These are phyloP conservation scores for Mycosphaerella sp. DNA, from an alignment of 2,329 filamentous ascomycete genomes.

Conservation along the genomic window DNA sequence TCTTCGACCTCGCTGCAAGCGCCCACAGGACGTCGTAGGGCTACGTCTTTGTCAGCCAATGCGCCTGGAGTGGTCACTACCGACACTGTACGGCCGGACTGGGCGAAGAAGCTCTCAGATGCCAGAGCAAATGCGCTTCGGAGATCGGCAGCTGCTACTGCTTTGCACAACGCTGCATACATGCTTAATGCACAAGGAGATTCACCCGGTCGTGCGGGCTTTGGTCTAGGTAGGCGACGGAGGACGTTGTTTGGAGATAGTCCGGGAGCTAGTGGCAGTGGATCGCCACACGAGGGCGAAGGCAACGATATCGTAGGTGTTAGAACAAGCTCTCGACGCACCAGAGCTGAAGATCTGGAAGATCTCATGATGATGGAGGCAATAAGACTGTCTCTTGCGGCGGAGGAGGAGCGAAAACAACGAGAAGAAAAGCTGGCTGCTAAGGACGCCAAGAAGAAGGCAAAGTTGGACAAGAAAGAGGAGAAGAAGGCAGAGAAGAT, in stretches of 20 bases:
- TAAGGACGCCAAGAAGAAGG: conserved; percentile 78
- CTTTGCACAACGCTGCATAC: conserved; percentile 90
- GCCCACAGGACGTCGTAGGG: conserved; percentile 48
- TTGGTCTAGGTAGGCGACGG: conserved; percentile 44
- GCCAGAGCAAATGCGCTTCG: conserved; percentile 80
- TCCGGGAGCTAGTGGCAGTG: conserved; percentile 40
- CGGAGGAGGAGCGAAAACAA: conserved; percentile 85
- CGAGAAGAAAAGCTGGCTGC: conserved; percentile 74
- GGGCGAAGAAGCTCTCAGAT: conserved; percentile 80
- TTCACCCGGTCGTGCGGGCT: conserved; percentile 29
- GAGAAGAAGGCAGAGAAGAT: conserved; percentile 63
- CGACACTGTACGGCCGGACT: conserved; percentile 86
- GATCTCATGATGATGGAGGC: conserved; percentile 99
- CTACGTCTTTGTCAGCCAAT: conserved; percentile 70
- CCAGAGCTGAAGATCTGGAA: conserved; percentile 78
- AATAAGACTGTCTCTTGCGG: conserved; percentile 80
- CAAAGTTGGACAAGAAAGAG: conserved; percentile 64
- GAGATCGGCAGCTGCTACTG: conserved; percentile 85
- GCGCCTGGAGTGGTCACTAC: conserved; percentile 86
- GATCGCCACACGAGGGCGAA: conserved; percentile 38
- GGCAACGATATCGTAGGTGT: conserved; percentile 36
- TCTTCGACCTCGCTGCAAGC: conserved; percentile 71
- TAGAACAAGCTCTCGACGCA: conserved; percentile 50
- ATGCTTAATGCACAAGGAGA: conserved; percentile 59
- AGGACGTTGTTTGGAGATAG: conserved; percentile 51